Evolutionary conservation across 1,284 basidiomycete species (phyloP).

Genomic region (Singerocomus rubriflavus): DNA sequence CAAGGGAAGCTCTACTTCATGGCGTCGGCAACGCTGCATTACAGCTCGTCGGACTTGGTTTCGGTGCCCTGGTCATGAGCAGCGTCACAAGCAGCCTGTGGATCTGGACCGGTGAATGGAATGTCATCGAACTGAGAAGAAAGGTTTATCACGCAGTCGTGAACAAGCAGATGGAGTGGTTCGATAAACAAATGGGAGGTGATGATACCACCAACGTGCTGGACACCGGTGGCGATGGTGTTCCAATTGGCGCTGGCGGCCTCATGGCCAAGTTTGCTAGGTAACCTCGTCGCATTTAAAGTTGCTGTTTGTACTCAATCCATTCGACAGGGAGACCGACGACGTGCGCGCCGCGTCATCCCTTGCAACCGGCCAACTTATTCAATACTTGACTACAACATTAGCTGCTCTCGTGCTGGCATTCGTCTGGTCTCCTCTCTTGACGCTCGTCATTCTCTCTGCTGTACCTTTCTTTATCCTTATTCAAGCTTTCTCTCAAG

Average conservation of each 20-base stretch:
- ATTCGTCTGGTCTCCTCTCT: conserved; percentile 74
- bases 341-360: conserved; percentile 86
- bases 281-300: conserved; percentile 42
- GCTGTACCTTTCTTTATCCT: conserved; percentile 82
- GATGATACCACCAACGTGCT: conserved; percentile 44
- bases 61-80: conserved; percentile 69
- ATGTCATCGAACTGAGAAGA: conserved; percentile 67
- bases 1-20: conserved; percentile 53
- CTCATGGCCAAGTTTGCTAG: conserved; percentile 92
- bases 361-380: conserved; percentile 69
- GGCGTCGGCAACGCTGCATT: conserved; percentile 62
- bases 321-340: conserved; percentile 78
- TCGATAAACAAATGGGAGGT: conserved; percentile 78
- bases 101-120: conserved; percentile 86
- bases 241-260: conserved; percentile 80
- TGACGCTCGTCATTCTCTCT: conserved; percentile 90
- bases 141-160: conserved; percentile 72
- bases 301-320: conserved; percentile 7
- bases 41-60: conserved; percentile 70
- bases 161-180: conserved; percentile 81
- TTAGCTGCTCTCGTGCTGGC: conserved; percentile 80
- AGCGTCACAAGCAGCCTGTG: conserved; percentile 78
- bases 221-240: conserved; percentile 44
- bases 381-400: conserved; percentile 82
- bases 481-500: conserved; percentile 75